Evolutionary conservation across 192 early-diverging fungal genomes (phyloP), one percentile per base, ranked within the genome.

Genomic region (Coemansia sp.): DNA sequence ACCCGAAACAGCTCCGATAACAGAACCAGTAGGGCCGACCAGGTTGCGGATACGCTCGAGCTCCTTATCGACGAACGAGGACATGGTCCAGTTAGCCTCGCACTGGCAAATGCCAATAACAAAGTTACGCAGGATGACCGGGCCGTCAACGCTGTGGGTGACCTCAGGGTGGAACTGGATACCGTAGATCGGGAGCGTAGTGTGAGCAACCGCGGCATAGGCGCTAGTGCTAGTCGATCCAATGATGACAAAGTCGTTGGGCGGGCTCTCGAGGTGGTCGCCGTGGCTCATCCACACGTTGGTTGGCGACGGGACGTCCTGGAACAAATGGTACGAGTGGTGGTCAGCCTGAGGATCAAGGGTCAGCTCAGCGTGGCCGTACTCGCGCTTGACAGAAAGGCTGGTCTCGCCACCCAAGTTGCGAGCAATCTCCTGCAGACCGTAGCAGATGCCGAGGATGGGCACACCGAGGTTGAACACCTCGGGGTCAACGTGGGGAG

Each of bases 141-240:
- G 85, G 62, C 97, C 97, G 51, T 90, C 86, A 15, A 89, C 85
- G 67, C 95, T 96, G 84, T 99, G 97, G n/a, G 97, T 95, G 64
- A 99, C 95, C 78, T 99, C 97, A 45, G 97, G 97, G 85, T 99
- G 97, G 91, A 99, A 97, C 87, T 99, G 97, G 65, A 99, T 93
- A 39, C 94, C 97, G 80, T 92, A 99, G 70, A 95, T 90, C 11
- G 87, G 84, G 78, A 90, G 90, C 63, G 89, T 84, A 36, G 85
- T 85, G 68, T 95, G 92, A 63, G 89, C 91, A 64, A 98, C 88
- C 41, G 95, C 97, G 21, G 94, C 92, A 71, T 91, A 97, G 41
- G 90, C 94, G 62, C 95, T 91, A 53, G 95, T 96, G 46, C 75
- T 70, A 51, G 97, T 99, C 59, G 86, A 85, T 44, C 94, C 95